A percentile compares a stretch with the other conserved stretches of the same genome.
Conservation (phyloP, 768 basidiomycete genomes). For the Fomitopsis pulvina region DNA sequence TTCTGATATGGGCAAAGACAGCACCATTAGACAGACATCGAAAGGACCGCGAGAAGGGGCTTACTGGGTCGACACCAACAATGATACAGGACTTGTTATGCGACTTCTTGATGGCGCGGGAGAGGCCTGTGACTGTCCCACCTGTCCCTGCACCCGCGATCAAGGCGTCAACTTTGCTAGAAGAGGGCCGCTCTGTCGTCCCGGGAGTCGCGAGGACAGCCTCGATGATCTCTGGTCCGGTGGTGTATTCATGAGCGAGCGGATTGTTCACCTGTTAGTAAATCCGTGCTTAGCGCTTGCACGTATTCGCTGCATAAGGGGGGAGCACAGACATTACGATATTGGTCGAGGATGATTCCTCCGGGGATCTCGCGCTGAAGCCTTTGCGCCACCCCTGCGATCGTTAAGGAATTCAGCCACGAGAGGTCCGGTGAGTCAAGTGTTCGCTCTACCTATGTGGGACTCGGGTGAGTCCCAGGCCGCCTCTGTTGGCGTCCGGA, state of each 20-base stretch:
- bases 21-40: not conserved
- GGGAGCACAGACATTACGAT: constrained; percentile 51
- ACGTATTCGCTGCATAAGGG: not conserved
- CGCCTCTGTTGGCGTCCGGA: constrained; percentile 89
- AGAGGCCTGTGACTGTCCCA: constrained; percentile 87
- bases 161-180: constrained; percentile 73
- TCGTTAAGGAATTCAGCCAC: constrained; percentile 87
- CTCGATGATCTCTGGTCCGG: constrained; percentile 88
- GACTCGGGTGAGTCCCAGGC: constrained; percentile 86
- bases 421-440: constrained; percentile 35
- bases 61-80: constrained; percentile 87
- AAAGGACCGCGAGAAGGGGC: constrained; percentile 21
- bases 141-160: constrained; percentile 91
- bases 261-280: constrained; percentile 67
- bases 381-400: constrained; percentile 74
- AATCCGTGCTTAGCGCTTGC: constrained; percentile 10
- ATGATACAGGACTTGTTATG: constrained; percentile 71
- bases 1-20: constrained; percentile 38
- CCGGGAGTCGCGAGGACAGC: constrained; percentile 64
- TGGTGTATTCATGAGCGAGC: constrained; percentile 83
- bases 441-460: constrained; percentile 74
- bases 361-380: constrained; percentile 74
- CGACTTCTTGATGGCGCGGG: constrained; percentile 69
- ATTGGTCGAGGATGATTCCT: constrained; percentile 92
- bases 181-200: constrained; percentile 49